A percentile compares a stretch with the other conserved stretches of the same genome.
Conservation (phyloP, 805 yeast genomes). For the Candida dajiaensis region DNA sequence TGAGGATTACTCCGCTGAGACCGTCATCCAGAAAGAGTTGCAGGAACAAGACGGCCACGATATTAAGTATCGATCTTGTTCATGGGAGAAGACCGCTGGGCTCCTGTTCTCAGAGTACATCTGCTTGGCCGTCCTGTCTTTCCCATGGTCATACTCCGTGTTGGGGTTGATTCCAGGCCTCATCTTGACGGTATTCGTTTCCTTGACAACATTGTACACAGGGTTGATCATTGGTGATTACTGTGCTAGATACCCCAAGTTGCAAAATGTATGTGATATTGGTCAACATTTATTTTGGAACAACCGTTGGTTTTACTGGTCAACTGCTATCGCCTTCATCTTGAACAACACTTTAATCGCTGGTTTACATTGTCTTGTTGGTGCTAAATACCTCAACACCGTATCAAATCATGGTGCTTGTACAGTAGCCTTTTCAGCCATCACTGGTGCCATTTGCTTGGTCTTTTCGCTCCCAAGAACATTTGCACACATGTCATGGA, state of each 20-base stretch:
- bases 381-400: constrained; percentile 55
- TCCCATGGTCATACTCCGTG: constrained; percentile 60
- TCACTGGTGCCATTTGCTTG: constrained; percentile 43
- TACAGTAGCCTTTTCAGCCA: constrained; percentile 46
- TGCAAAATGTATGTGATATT: constrained; percentile 51
- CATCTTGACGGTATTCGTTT: constrained; percentile 45
- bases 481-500: constrained; percentile 42
- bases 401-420: constrained; percentile 44
- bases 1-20: constrained; percentile 15
- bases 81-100: constrained; percentile 59
- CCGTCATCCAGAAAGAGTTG: constrained; percentile 12
- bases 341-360: constrained; percentile 52
- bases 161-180: constrained; percentile 55
- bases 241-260: constrained; percentile 46
- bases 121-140: constrained; percentile 58
- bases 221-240: constrained; percentile 50
- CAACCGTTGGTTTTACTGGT: constrained; percentile 46
- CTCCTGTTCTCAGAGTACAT: constrained; percentile 53
- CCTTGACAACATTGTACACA: constrained; percentile 47
- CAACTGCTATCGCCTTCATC: constrained; percentile 48
- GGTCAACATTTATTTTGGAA: constrained; percentile 53
- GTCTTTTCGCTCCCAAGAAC: constrained; percentile 52
- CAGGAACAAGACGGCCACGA: constrained; percentile 20
- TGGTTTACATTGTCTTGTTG: constrained; percentile 54
- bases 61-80: constrained; percentile 45